Conservation (phyloP, 2,329 filamentous ascomycete species). For the Talaromyces marneffei region DNA sequence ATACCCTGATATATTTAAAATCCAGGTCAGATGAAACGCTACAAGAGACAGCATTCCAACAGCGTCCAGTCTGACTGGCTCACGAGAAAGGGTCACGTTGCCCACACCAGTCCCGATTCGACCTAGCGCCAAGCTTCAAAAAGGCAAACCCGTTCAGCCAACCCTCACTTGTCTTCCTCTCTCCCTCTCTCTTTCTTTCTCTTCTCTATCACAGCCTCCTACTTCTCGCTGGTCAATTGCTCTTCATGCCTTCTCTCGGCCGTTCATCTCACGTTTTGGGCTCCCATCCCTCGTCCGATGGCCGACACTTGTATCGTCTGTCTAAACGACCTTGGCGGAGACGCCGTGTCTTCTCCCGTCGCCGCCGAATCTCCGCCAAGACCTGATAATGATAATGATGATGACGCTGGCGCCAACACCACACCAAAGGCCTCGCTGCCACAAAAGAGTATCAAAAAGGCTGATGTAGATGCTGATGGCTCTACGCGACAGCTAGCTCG, state of each 20-base stretch:
- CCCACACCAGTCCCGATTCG: constrained; percentile 5
- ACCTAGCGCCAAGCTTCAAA: constrained; percentile 13
- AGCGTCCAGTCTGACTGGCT: neutral
- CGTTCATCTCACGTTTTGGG: constrained; percentile 24
- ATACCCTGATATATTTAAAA: no score
- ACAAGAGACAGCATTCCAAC: neutral
- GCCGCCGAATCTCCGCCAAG: constrained; percentile 39
- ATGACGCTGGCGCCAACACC: constrained; percentile 14
- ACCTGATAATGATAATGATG: constrained; percentile 29
- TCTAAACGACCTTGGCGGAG: constrained; percentile 61
- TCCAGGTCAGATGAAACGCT: neutral
- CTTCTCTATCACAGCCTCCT: neutral
- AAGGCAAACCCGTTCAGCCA: constrained; percentile 8
- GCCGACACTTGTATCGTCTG: constrained; percentile 67
- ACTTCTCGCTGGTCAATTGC: constrained; percentile 18
- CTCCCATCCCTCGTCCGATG: constrained; percentile 42
- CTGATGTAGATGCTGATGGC: constrained; percentile 8
- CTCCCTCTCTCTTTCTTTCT: neutral
- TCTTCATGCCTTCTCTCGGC: constrained; percentile 36
- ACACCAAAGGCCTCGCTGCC: constrained; percentile 2
- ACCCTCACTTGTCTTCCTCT: neutral
- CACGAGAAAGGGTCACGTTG: constrained; percentile 9
- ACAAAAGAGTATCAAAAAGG: constrained; percentile 10
- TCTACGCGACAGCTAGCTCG: constrained; percentile 49
- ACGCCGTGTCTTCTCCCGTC: constrained; percentile 42